Conservation (phyloP, 2,329 filamentous ascomycete species). For the Fulvia fulva region DNA sequence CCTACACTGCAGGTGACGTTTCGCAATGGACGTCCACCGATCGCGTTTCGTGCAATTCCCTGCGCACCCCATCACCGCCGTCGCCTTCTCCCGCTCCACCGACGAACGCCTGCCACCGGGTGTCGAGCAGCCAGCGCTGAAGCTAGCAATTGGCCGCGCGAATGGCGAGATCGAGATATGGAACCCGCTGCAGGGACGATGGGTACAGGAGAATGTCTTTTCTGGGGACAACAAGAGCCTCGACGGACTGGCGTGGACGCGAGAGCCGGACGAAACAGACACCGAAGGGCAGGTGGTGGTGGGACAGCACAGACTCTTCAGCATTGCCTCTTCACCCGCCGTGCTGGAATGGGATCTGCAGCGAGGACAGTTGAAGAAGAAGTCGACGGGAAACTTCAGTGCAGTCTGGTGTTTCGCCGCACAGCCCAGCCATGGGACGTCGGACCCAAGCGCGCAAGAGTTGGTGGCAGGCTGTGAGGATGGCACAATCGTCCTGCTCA, state of each 20-base stretch:
- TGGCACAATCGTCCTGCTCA: constrained; percentile 81
- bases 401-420: constrained; percentile 96
- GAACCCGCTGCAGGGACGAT: constrained; percentile 78
- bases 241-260: constrained; percentile 87
- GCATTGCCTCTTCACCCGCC: constrained; percentile 87
- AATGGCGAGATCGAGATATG: constrained; percentile 98
- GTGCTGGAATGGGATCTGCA: constrained; percentile 94
- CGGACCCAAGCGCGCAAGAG: constrained; percentile 45
- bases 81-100: constrained; percentile 82
- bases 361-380: constrained; percentile 69
- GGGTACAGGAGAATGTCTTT: constrained; percentile 87
- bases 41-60: constrained; percentile 94
- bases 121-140: constrained; percentile 55
- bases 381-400: constrained; percentile 87
- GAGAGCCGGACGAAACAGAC: constrained; percentile 71
- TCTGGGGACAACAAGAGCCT: constrained; percentile 68
- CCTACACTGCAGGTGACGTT: not conserved
- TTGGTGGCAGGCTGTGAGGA: constrained; percentile 88
- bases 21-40: constrained; percentile 86
- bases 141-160: constrained; percentile 83
- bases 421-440: constrained; percentile 59
- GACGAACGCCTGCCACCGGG: constrained; percentile 34
- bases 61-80: constrained; percentile 84
- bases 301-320: constrained; percentile 83
- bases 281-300: constrained; percentile 58